phyloP scores from a whole-genome alignment of 2,329 filamentous ascomycete genomes.

The Verruconis gallopava region DNA sequence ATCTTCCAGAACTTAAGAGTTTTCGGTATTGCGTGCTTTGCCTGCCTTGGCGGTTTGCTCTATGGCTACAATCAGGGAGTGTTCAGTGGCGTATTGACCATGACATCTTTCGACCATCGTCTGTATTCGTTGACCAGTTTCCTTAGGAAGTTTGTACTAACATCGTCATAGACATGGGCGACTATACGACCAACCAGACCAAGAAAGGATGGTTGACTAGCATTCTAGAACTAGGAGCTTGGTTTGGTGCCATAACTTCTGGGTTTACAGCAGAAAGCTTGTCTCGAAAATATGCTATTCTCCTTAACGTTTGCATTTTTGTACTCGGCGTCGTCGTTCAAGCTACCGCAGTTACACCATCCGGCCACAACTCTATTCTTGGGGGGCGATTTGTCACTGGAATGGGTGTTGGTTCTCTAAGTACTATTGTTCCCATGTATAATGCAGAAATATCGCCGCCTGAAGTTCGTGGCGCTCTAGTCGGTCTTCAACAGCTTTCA shows the following conservation, averaged over 20 bases:
- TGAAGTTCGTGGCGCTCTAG: slow-evolving; percentile 53
- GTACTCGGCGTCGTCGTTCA: slow-evolving; percentile 59
- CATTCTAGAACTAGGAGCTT: slow-evolving; percentile 64
- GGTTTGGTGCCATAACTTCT: slow-evolving; percentile 58
- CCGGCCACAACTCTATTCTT: slow-evolving; percentile 48
- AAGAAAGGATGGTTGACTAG: slow-evolving; percentile 39
- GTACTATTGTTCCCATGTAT: slow-evolving; percentile 51
- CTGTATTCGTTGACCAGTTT: slow-evolving; percentile 9
- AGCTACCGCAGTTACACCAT: slow-evolving; percentile 42
- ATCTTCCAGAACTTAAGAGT: slow-evolving; percentile 41
- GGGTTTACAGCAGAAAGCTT: slow-evolving; percentile 58
- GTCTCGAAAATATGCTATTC: slow-evolving; percentile 56
- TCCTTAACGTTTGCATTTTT: slow-evolving; percentile 54
- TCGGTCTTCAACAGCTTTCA: slow-evolving; percentile 52
- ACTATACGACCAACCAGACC: slow-evolving; percentile 22
- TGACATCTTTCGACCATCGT: slow-evolving; percentile 33
- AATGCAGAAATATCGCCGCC: slow-evolving; percentile 37
- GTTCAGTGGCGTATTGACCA: slow-evolving; percentile 54
- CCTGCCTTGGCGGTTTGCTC: slow-evolving; percentile 38
- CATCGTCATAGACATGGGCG: slow-evolving; percentile 28
- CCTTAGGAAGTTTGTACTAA: not conserved
- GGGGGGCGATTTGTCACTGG: slow-evolving; percentile 61
- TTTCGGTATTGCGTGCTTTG: slow-evolving; percentile 42
- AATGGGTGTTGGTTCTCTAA: slow-evolving; percentile 56
- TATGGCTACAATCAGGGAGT: slow-evolving; percentile 66